Evolutionary conservation across 768 basidiomycete genomes (phyloP).

Genomic region (Gymnopilus junonius): DNA sequence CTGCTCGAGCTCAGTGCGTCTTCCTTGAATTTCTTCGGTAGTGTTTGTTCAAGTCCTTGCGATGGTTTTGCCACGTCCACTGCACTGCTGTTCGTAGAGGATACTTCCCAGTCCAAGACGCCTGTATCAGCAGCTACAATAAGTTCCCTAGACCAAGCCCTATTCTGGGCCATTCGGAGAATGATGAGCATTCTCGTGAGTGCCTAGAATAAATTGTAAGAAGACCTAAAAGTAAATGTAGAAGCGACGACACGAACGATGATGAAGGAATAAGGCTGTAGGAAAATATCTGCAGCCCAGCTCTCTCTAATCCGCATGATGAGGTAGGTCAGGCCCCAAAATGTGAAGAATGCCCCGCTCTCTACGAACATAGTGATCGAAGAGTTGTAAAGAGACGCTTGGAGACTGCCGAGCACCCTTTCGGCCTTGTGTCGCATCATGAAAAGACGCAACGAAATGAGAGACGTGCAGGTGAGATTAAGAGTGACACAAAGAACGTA

Average conservation of each 20-base stretch:
- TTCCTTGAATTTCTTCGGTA: slow-evolving; percentile 26
- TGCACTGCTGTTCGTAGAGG: slow-evolving; percentile 39
- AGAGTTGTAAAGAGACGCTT: slow-evolving; percentile 43
- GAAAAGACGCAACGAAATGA: slow-evolving; percentile 34
- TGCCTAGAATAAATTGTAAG: slow-evolving; percentile 19
- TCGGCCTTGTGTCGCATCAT: slow-evolving; percentile 38
- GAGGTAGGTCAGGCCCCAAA: slow-evolving; percentile 37
- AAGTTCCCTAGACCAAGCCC: slow-evolving; percentile 43
- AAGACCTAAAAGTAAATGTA: neutral
- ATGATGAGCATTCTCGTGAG: slow-evolving; percentile 44
- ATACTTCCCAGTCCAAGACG: slow-evolving; percentile 43
- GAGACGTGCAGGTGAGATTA: slow-evolving; percentile 32
- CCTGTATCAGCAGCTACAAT: slow-evolving; percentile 34
- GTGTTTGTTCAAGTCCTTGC: slow-evolving; percentile 12
- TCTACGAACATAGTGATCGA: slow-evolving; percentile 41
- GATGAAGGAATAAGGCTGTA: slow-evolving; percentile 34
- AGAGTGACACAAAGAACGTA: slow-evolving; percentile 34
- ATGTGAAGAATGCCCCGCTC: slow-evolving; percentile 41
- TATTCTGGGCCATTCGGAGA: slow-evolving; percentile 43
- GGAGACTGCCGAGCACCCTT: slow-evolving; percentile 36
- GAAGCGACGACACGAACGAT: slow-evolving; percentile 28
- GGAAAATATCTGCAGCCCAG: slow-evolving; percentile 34
- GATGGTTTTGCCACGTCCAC: slow-evolving; percentile 17
- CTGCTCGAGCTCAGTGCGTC: slow-evolving; percentile 24
- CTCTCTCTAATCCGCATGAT: slow-evolving; percentile 25